These are phyloP conservation scores for Stephania cephalantha DNA, from an alignment of 164 flowering plant species.

Conservation along the genomic window DNA sequence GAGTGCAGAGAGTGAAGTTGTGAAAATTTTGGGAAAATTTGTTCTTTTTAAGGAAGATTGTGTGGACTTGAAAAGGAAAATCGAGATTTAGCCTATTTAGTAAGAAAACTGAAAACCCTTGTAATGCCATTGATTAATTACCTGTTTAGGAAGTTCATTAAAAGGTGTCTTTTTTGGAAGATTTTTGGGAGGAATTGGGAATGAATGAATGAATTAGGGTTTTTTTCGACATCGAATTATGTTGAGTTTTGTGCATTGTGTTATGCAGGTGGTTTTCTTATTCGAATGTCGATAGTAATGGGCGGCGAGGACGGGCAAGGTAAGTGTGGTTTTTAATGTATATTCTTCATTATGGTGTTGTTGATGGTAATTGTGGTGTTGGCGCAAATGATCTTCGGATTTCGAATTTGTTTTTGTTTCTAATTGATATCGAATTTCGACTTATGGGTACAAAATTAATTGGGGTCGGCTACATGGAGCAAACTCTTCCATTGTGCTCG, in stretches of 20 bases:
- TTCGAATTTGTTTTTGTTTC: background rate
- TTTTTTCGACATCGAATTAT: background rate
- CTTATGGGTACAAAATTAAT: too few relatives aligned
- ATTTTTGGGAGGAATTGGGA: too few relatives aligned
- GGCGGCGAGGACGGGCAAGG: constrained; percentile 22
- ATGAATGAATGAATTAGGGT: too few relatives aligned
- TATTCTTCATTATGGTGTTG: background rate
- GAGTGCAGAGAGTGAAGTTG: background rate
- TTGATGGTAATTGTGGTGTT: background rate
- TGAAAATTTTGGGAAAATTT: too few relatives aligned
- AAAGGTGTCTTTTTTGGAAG: too few relatives aligned
- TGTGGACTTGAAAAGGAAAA: background rate
- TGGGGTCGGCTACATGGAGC: too few relatives aligned
- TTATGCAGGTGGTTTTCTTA: background rate
- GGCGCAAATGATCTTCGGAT: background rate
- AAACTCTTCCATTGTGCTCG: too few relatives aligned
- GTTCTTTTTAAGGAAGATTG: background rate
- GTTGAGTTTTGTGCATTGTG: background rate
- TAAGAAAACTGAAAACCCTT: too few relatives aligned
- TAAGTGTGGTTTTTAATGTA: constrained; percentile 16
- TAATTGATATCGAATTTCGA: too few relatives aligned
- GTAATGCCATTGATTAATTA: too few relatives aligned
- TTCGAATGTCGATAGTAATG: constrained; percentile 8
- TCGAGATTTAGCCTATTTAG: too few relatives aligned
- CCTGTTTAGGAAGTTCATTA: too few relatives aligned